Base-by-base conservation (phyloP, 2,329 filamentous ascomycete species). In the Lecanosticta acicola region DNA sequence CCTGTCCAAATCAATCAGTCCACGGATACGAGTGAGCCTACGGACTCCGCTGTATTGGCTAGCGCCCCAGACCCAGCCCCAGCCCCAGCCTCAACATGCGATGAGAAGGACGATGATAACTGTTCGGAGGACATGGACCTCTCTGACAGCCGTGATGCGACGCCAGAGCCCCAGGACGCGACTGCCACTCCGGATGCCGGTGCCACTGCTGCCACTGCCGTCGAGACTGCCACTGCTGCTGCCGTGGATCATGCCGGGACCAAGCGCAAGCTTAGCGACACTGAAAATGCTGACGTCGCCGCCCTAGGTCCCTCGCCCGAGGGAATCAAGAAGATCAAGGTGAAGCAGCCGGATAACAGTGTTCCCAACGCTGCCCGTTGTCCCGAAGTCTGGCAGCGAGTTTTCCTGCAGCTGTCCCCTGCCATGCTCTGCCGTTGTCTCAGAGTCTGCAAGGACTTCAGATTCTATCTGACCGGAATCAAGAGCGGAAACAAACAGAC, bases 341-440 rank as follows among this genome's bases (percentile, higher is more conserved):
- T 7, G n/a, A n/a, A n/a, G n/a, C n/a, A n/a, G n/a, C n/a, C n/a
- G n/a, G n/a, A n/a, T n/a, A n/a, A n/a, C n/a, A n/a, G n/a, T n/a
- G n/a, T n/a, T n/a, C n/a, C n/a, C n/a, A n/a, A n/a, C n/a, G n/a
- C n/a, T n/a, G n/a, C n/a, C n/a, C n/a, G n/a, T n/a, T n/a, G n/a
- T 32, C 33, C 50, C 2, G 58, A 58, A 33, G 26, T 62, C n/a
- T 63, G 60, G 60, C 63, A 66, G 51, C 59, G 62, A 34, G 48
- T 65, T 19, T 63, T 66, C 46, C 39, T 56, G 16, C 53, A 57
- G 35, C 51, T 66, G 8, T 54, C 64, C 18, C 63, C 63, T 20
- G 56, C 57, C 29, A 57, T 59, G 51, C 62, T 67, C 16, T 53
- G 49, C 39, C 58, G 59, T 19, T 65, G 61, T 50, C 42, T 62